A percentile compares a stretch with the other conserved stretches of the same genome.
phyloP scores from a whole-genome alignment of 345 rosid genomes.

The Corymbia maculata region DNA sequence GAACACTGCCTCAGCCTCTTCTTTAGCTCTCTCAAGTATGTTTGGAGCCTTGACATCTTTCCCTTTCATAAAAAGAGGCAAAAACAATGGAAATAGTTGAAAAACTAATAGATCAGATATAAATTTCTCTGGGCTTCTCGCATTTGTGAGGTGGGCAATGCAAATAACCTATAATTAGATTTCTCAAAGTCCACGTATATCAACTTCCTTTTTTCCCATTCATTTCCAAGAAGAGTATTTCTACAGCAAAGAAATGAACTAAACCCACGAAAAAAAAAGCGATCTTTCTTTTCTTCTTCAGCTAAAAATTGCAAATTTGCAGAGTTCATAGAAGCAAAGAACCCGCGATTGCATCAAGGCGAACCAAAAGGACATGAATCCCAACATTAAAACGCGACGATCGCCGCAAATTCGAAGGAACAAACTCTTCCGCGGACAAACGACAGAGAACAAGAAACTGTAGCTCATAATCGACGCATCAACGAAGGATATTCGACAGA shows the following conservation, averaged over 20 bases:
- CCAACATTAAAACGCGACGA: neutral
- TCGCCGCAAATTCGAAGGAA: neutral
- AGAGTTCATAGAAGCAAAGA: neutral
- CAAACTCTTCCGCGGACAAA: neutral
- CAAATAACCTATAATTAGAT: neutral
- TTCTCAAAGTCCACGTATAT: neutral
- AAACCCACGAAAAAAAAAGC: neutral
- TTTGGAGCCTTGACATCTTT: slow-evolving; percentile 19
- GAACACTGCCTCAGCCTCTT: slow-evolving; percentile 17
- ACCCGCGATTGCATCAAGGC: neutral
- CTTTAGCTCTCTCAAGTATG: slow-evolving; percentile 27
- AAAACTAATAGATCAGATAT: neutral
- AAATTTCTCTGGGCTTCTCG: neutral
- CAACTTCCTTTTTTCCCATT: neutral
- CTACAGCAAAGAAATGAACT: neutral
- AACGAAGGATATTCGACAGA: neutral
- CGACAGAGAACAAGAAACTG: neutral
- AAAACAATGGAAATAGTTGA: neutral
- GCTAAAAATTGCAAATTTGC: neutral
- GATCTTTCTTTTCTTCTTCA: neutral
- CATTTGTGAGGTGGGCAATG: neutral
- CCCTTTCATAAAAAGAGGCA: neutral
- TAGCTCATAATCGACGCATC: neutral
- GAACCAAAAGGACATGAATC: neutral
- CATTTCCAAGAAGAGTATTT: neutral